Conservation (phyloP, 2,329 filamentous ascomycete species). For the Botrytis paeoniae region DNA sequence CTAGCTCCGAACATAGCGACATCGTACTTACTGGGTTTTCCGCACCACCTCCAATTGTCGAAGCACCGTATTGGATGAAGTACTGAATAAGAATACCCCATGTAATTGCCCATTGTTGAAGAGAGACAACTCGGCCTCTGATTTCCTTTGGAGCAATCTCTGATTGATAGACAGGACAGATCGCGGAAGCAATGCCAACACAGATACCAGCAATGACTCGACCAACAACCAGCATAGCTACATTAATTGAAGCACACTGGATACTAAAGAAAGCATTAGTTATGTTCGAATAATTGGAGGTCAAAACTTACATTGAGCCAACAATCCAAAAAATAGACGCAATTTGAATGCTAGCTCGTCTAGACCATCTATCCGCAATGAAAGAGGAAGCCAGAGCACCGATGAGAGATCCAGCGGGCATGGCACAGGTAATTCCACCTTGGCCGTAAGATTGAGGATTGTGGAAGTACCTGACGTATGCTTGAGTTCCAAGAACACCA, state of each 20-base stretch:
- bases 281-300: background rate
- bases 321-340: constrained; percentile 49
- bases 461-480: constrained; percentile 71
- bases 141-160: constrained; percentile 60
- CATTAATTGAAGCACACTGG: constrained; percentile 57
- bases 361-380: constrained; percentile 52
- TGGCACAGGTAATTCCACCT: constrained; percentile 69
- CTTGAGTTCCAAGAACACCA: constrained; percentile 61
- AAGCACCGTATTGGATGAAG: constrained; percentile 64
- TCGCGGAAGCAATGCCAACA: constrained; percentile 68
- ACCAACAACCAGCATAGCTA: constrained; percentile 68
- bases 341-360: constrained; percentile 46
- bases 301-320: constrained; percentile 40
- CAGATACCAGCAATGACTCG: constrained; percentile 69
- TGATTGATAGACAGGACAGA: constrained; percentile 65
- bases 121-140: constrained; percentile 58
- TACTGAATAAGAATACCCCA: constrained; percentile 67
- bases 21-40: constrained; percentile 40
- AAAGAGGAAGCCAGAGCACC: constrained; percentile 56
- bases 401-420: constrained; percentile 69
- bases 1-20: background rate
- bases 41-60: constrained; percentile 51
- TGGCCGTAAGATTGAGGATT: constrained; percentile 57
- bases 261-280: constrained; percentile 45
- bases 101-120: constrained; percentile 70